These are phyloP conservation scores for Aleurites moluccanus DNA, from an alignment of 441 rosid genomes.

Conservation along the genomic window DNA sequence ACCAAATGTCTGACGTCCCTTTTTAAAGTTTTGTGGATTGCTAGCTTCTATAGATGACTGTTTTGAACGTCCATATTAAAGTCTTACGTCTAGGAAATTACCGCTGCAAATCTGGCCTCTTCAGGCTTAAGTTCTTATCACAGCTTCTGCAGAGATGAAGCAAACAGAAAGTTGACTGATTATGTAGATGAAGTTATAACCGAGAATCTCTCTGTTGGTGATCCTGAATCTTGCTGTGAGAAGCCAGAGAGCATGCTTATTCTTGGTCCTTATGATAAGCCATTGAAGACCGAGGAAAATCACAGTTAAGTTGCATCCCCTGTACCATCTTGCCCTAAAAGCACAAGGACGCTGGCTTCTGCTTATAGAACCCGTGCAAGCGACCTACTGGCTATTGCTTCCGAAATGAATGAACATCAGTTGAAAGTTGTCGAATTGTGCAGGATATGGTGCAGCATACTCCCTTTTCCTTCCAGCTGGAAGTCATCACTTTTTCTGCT, in stretches of 20 bases:
- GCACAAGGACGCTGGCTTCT: constrained; percentile 62
- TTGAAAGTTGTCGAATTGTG: constrained; percentile 40
- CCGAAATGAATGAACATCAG: constrained; percentile 27
- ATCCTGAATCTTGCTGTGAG: constrained; percentile 56
- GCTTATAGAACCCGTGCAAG: constrained; percentile 53
- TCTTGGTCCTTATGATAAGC: constrained; percentile 36
- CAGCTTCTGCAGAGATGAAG: constrained; percentile 37
- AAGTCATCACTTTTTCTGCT: constrained; percentile 45
- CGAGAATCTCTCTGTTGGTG: constrained; percentile 46
- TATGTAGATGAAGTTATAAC: constrained; percentile 46
- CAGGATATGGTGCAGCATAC: constrained; percentile 62
- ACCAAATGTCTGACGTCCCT: neutral
- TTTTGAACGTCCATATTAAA: constrained; percentile 10
- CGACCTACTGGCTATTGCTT: constrained; percentile 22
- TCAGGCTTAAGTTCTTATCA: constrained; percentile 25
- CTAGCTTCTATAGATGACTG: constrained; percentile 5
- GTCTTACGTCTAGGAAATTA: constrained; percentile 47
- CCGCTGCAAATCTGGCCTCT: constrained; percentile 23
- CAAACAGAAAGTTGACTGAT: constrained; percentile 39
- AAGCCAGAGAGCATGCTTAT: constrained; percentile 53
- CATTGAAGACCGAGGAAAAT: constrained; percentile 20
- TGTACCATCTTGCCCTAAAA: constrained; percentile 55
- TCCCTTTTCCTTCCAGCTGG: constrained; percentile 61
- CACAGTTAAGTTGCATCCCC: constrained; percentile 48
- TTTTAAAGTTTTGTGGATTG: neutral